Evolutionary conservation across 2,329 filamentous ascomycete species (phyloP).

Genomic region (Huntiella decipiens): DNA sequence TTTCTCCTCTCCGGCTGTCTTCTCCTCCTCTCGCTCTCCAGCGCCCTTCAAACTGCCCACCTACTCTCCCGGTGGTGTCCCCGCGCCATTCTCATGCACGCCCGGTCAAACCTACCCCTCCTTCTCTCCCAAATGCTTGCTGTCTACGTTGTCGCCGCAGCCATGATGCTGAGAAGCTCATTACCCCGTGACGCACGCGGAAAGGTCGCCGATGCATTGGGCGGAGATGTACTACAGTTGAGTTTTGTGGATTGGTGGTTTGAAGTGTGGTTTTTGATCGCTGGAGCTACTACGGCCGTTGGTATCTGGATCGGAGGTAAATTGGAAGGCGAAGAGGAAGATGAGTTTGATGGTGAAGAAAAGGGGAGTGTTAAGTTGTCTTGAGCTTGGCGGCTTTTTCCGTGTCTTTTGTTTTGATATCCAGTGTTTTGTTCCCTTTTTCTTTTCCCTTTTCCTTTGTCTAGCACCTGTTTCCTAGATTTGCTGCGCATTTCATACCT

Average conservation of each 20-base stretch:
- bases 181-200: conserved; percentile 59
- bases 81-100: conserved; percentile 50
- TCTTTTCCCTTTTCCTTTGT: not conserved
- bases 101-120: conserved; percentile 59
- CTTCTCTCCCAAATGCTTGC: conserved; percentile 64
- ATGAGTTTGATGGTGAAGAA: conserved; percentile 40
- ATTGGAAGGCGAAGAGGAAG: conserved; percentile 34
- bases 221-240: conserved; percentile 46
- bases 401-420: conserved; percentile 4
- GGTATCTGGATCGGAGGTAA: conserved; percentile 45
- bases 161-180: conserved; percentile 43
- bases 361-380: conserved; percentile 56
- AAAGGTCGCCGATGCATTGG: conserved; percentile 58
- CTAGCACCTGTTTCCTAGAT: not conserved
- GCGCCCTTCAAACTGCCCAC: conserved; percentile 67
- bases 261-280: conserved; percentile 64
- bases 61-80: conserved; percentile 62
- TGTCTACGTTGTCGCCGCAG: conserved; percentile 69
- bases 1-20: conserved; percentile 72
- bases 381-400: conserved; percentile 19
- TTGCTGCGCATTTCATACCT: not conserved
- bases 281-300: conserved; percentile 44
- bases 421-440: conserved; percentile 10
- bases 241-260: conserved; percentile 55
- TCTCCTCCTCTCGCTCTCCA: conserved; percentile 62